Percentiles rank a stretch among this genome's conserved stretches.
Conservation (phyloP, 2,329 filamentous ascomycete genomes). For the Hypoxylon sp. region DNA sequence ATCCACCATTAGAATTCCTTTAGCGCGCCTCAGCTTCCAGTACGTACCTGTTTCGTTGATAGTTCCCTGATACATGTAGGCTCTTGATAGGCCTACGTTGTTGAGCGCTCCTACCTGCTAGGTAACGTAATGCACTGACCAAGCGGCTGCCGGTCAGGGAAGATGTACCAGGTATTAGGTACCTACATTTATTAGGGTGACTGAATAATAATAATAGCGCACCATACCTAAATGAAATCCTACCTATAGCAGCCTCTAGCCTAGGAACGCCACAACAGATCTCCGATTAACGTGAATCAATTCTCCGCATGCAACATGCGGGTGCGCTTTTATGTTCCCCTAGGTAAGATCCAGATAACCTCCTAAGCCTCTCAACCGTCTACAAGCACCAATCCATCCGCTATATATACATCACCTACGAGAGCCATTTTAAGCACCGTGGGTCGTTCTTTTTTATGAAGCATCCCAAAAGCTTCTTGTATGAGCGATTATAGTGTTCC, state of each 20-base stretch:
- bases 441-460: conserved; percentile 12
- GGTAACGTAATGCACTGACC: conserved; percentile 29
- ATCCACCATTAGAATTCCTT: conserved; percentile 40
- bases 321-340: background rate
- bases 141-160: conserved; percentile 26
- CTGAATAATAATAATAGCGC: conserved; percentile 5
- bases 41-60: conserved; percentile 18
- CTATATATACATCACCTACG: conserved; percentile 15
- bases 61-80: background rate
- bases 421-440: conserved; percentile 8
- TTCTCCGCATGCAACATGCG: conserved; percentile 28
- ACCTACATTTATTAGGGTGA: no score
- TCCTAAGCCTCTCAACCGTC: conserved; percentile 1
- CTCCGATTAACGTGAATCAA: conserved; percentile 26
- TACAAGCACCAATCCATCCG: background rate
- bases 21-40: conserved; percentile 37
- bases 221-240: background rate
- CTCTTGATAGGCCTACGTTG: conserved; percentile 9
- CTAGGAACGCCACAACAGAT: conserved; percentile 22
- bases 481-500: conserved; percentile 42
- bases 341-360: background rate
- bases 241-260: conserved; percentile 13
- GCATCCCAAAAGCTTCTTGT: conserved; percentile 7
- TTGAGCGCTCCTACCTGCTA: conserved; percentile 6
- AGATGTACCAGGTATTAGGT: no score